Conservation (phyloP, 2,329 filamentous ascomycete genomes). For the Tolypocladium amazonense region DNA sequence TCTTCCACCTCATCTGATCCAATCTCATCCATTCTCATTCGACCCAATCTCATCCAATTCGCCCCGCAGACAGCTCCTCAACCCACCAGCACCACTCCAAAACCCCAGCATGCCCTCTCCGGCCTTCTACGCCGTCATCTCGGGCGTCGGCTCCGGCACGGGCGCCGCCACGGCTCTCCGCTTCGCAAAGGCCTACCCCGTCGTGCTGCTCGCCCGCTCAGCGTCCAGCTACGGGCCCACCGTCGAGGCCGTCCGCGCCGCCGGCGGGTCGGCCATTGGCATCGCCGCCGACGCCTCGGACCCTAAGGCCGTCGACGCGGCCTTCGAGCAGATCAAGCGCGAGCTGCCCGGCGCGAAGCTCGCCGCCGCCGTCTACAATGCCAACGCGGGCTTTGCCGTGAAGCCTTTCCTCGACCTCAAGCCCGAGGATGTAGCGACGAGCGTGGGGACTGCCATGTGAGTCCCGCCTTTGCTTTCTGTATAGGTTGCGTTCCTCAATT, state of each 20-base stretch:
- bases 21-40: too few species aligned
- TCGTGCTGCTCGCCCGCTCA: slow-evolving; percentile 63
- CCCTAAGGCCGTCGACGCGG: slow-evolving; percentile 35
- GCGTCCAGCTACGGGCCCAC: slow-evolving; percentile 55
- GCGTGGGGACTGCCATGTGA: slow-evolving; percentile 38
- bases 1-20: neutral
- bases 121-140: slow-evolving; percentile 54
- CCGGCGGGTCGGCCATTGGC: slow-evolving; percentile 60
- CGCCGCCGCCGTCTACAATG: slow-evolving; percentile 63
- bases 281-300: slow-evolving; percentile 44
- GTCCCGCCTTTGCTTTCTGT: slow-evolving; percentile 10
- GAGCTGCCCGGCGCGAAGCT: slow-evolving; percentile 45
- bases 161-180: slow-evolving; percentile 40
- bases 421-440: slow-evolving; percentile 35
- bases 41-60: neutral
- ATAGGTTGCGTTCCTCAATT: too few species aligned
- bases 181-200: slow-evolving; percentile 56
- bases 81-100: neutral
- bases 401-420: slow-evolving; percentile 51
- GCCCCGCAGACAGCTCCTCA: neutral
- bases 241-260: slow-evolving; percentile 55
- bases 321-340: slow-evolving; percentile 51
- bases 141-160: slow-evolving; percentile 64
- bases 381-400: slow-evolving; percentile 36
- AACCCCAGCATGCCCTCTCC: slow-evolving; percentile 5